A percentile compares a stretch with the other conserved stretches of the same genome.
Conservation (phyloP, 2,329 filamentous ascomycete species). For the Pestalotiopsis sp. region DNA sequence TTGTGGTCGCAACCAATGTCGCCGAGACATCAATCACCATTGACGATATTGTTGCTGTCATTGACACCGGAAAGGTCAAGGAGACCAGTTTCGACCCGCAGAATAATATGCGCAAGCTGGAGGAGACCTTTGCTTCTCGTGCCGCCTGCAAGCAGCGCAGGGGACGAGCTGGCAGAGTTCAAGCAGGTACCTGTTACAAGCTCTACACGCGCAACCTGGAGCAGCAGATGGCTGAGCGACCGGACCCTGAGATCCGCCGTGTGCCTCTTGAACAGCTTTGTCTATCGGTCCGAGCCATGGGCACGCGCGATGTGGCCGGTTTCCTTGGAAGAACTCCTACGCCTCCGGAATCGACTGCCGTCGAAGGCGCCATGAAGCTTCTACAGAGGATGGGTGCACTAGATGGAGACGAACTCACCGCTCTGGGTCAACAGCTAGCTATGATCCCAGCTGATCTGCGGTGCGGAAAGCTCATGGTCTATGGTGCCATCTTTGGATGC, state of each 20-base stretch:
- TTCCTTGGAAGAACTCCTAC: constrained; percentile 89
- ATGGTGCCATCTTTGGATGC: constrained; percentile 91
- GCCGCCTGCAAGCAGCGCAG: constrained; percentile 94
- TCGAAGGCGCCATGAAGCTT: constrained; percentile 80
- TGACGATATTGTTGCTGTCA: constrained; percentile 93
- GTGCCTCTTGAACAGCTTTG: constrained; percentile 94
- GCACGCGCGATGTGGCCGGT: constrained; percentile 74
- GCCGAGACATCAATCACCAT: constrained; percentile 99
- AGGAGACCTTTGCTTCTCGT: constrained; percentile 92
- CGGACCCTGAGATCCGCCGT: constrained; percentile 90
- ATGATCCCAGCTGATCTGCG: constrained; percentile 93
- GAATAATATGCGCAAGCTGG: constrained; percentile 91
- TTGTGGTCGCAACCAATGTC: constrained; percentile 94
- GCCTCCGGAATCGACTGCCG: constrained; percentile 81
- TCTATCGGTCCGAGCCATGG: constrained; percentile 93
- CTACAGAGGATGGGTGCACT: constrained; percentile 86
- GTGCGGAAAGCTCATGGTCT: constrained; percentile 93
- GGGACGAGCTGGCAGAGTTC: constrained; percentile 90
- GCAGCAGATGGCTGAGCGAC: constrained; percentile 80
- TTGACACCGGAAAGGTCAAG: constrained; percentile 94
- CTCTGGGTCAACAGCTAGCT: constrained; percentile 89
- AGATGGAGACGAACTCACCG: constrained; percentile 83
- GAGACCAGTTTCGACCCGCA: constrained; percentile 92
- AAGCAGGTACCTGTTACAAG: constrained; percentile 91
- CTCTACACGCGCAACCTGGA: constrained; percentile 89